Evolutionary conservation across 768 basidiomycete genomes (phyloP).

Genomic region (Austroboletus festivus): DNA sequence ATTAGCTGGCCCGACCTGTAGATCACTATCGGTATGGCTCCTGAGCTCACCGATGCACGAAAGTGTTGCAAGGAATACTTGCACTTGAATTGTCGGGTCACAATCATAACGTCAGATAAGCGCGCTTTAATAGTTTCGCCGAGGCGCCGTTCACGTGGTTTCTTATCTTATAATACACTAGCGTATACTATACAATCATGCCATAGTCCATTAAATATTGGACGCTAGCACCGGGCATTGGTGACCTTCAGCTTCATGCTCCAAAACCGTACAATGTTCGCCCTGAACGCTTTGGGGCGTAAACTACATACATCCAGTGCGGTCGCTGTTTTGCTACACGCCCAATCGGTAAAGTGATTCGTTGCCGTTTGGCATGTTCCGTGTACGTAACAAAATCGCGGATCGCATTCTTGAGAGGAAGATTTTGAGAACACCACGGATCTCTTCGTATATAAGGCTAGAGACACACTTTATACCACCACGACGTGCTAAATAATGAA

Average conservation of each 20-base stretch:
- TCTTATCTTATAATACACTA: background rate
- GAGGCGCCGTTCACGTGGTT: background rate
- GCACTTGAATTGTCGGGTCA: no score
- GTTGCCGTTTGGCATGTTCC: constrained; percentile 79
- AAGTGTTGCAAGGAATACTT: background rate
- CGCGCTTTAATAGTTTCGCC: no score
- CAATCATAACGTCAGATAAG: no score
- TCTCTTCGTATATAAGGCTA: constrained; percentile 84
- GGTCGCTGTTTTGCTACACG: constrained; percentile 62
- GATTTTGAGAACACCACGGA: constrained; percentile 86
- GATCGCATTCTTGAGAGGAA: constrained; percentile 80
- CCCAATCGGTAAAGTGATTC: background rate
- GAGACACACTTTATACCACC: constrained; percentile 90
- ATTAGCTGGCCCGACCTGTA: background rate
- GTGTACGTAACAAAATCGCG: constrained; percentile 91
- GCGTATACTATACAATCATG: constrained; percentile 4
- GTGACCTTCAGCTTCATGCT: constrained; percentile 46
- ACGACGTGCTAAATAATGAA: constrained; percentile 82
- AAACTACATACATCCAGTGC: constrained; percentile 83
- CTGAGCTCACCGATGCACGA: background rate
- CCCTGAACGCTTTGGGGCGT: constrained; percentile 67
- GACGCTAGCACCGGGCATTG: no score
- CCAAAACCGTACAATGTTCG: constrained; percentile 82
- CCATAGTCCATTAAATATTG: background rate
- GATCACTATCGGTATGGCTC: background rate